Percentiles rank a stretch among this genome's conserved stretches.
These are phyloP conservation scores for Beauveria bassiana DNA, from an alignment of 2,329 filamentous ascomycete genomes.

Conservation along the genomic window DNA sequence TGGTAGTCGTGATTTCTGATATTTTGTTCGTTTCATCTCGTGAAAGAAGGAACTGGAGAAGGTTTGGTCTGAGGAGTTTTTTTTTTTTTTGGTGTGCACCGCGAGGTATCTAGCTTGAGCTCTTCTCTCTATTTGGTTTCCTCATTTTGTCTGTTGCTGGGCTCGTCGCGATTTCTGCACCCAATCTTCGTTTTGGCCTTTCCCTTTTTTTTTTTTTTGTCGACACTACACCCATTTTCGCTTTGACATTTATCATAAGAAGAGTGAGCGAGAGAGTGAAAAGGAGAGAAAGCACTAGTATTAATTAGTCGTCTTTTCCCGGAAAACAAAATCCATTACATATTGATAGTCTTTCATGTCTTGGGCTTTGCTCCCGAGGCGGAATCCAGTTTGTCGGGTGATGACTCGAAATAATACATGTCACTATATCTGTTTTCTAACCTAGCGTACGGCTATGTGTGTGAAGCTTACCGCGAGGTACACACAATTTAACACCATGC, in stretches of 20 bases:
- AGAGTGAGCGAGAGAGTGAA: neutral
- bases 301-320: neutral
- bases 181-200: neutral
- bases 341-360: too few species aligned
- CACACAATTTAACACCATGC: too few species aligned
- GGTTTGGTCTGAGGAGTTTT: slow-evolving; percentile 11
- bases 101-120: neutral
- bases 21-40: neutral
- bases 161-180: neutral
- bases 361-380: too few species aligned
- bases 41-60: neutral
- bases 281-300: neutral
- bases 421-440: too few species aligned
- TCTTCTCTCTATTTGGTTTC: slow-evolving; percentile 3
- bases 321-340: too few species aligned
- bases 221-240: neutral
- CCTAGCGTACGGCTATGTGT: too few species aligned
- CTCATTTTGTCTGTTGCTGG: neutral
- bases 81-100: neutral
- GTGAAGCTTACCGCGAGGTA: too few species aligned
- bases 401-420: too few species aligned
- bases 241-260: neutral
- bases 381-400: too few species aligned
- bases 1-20: neutral
- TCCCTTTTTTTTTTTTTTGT: too few species aligned